phyloP scores from a whole-genome alignment of 2,329 filamentous ascomycete genomes.

The Ramularia collo-cygni region DNA sequence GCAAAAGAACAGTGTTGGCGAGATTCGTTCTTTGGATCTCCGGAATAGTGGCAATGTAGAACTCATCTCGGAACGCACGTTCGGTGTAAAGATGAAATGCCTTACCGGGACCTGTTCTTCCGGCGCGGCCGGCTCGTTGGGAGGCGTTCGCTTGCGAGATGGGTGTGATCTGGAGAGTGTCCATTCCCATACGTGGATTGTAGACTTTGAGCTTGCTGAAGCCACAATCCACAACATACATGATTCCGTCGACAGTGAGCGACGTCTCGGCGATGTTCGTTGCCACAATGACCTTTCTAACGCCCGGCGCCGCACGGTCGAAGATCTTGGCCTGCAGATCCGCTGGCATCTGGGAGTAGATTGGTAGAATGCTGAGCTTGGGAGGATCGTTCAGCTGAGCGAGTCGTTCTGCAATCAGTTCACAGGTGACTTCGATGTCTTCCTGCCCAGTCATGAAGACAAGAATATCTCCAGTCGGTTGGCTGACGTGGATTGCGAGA shows the following conservation, averaged over 20 bases:
- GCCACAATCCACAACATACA: slow-evolving; percentile 95
- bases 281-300: slow-evolving; percentile 94
- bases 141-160: slow-evolving; percentile 95
- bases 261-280: slow-evolving; percentile 98
- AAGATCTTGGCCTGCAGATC: slow-evolving; percentile 98
- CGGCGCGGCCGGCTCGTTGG: slow-evolving; percentile 87
- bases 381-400: slow-evolving; percentile 89
- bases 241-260: slow-evolving; percentile 96
- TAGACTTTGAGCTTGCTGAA: slow-evolving; percentile 98
- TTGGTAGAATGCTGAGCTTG: slow-evolving; percentile 88
- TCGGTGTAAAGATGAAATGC: slow-evolving; percentile 93
- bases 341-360: slow-evolving; percentile 99
- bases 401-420: slow-evolving; percentile 80
- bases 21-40: slow-evolving; percentile 97
- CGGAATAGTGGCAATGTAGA: slow-evolving; percentile 94
- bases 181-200: slow-evolving; percentile 98
- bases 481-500: slow-evolving; percentile 90
- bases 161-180: slow-evolving; percentile 93
- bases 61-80: slow-evolving; percentile 87
- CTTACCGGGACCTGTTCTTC: slow-evolving; percentile 90
- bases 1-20: slow-evolving; percentile 84
- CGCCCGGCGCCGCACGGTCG: slow-evolving; percentile 79
- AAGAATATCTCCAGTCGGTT: slow-evolving; percentile 85
- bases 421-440: slow-evolving; percentile 95
- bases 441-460: slow-evolving; percentile 99